A percentile compares a stretch with the other conserved stretches of the same genome.
Conservation (phyloP, 495 filamentous ascomycete genomes). For the Penicillium subrubescens region DNA sequence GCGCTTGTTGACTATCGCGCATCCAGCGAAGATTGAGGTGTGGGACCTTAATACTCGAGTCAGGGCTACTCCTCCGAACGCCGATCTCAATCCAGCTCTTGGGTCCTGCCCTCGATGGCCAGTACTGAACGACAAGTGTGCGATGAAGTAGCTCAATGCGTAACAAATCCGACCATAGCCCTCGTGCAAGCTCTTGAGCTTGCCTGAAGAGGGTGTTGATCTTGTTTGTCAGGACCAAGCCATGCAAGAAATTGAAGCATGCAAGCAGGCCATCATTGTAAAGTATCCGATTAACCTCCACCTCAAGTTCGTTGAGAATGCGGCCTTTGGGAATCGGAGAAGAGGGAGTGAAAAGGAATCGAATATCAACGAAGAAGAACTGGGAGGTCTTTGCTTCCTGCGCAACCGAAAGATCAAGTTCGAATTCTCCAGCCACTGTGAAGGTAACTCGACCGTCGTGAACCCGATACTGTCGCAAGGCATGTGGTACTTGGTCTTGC, state of each 20-base stretch:
- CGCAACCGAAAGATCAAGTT: constrained; percentile 85
- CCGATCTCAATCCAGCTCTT: constrained; percentile 95
- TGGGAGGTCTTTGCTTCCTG: constrained; percentile 78
- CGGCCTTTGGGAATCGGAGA: constrained; percentile 58
- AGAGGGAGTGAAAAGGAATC: constrained; percentile 77
- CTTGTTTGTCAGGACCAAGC: constrained; percentile 84
- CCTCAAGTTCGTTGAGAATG: constrained; percentile 65
- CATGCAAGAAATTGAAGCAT: constrained; percentile 83
- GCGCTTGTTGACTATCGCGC: constrained; percentile 72
- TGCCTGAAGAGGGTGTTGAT: constrained; percentile 77
- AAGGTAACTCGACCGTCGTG: constrained; percentile 84
- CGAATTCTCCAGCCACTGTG: constrained; percentile 79
- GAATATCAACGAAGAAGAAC: constrained; percentile 91
- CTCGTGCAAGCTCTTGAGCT: constrained; percentile 63
- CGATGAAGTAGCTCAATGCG: constrained; percentile 75
- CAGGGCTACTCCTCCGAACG: constrained; percentile 54
- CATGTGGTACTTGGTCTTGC: constrained; percentile 69
- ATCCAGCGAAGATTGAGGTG: constrained; percentile 78
- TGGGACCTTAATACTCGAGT: constrained; percentile 34
- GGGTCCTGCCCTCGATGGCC: constrained; percentile 63
- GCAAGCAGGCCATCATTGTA: constrained; percentile 65
- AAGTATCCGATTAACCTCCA: constrained; percentile 68
- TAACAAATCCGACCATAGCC: constrained; percentile 74
- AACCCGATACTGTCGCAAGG: constrained; percentile 74
- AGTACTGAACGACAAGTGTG: constrained; percentile 86